Evolutionary conservation across 2,329 filamentous ascomycete species (phyloP).

Genomic region (Rhexocercosporidium sp.): DNA sequence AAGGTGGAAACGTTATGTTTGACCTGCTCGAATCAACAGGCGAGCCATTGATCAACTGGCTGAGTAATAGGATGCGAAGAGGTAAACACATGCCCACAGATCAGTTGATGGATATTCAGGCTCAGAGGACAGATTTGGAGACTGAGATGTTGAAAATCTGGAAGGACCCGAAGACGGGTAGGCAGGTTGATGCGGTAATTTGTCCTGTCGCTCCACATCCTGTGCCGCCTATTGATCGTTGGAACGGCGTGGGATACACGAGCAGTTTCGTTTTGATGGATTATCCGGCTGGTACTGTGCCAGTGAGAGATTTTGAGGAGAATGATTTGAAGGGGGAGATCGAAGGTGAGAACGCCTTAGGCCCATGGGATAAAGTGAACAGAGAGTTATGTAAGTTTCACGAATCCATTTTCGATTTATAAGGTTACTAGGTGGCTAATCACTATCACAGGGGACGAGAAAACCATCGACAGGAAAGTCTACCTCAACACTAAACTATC

Average conservation of each 20-base stretch:
- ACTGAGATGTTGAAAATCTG: constrained; percentile 63
- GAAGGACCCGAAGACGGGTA: constrained; percentile 49
- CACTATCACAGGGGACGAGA: constrained; percentile 33
- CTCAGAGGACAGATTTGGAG: constrained; percentile 56
- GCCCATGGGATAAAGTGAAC: constrained; percentile 66
- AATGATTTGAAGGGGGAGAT: constrained; percentile 59
- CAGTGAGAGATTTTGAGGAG: constrained; percentile 55
- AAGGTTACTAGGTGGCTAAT: constrained; percentile 10
- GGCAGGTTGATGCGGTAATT: constrained; percentile 63
- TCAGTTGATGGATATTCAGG: constrained; percentile 58
- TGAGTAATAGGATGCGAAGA: constrained; percentile 56
- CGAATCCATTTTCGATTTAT: neutral
- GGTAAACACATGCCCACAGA: constrained; percentile 52
- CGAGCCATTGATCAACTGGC: constrained; percentile 65
- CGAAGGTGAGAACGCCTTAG: constrained; percentile 45
- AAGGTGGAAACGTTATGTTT: constrained; percentile 61
- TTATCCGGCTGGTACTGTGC: constrained; percentile 62
- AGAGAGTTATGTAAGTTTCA: constrained; percentile 59
- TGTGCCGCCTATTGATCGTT: constrained; percentile 64
- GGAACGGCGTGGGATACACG: constrained; percentile 67
- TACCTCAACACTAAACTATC: constrained; percentile 39
- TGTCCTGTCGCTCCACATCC: constrained; percentile 69
- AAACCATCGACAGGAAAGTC: constrained; percentile 36
- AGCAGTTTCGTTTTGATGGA: constrained; percentile 66
- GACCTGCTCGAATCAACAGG: constrained; percentile 58